These are phyloP conservation scores for Acer yangbiense DNA, from an alignment of 345 rosid species.

Conservation along the genomic window DNA sequence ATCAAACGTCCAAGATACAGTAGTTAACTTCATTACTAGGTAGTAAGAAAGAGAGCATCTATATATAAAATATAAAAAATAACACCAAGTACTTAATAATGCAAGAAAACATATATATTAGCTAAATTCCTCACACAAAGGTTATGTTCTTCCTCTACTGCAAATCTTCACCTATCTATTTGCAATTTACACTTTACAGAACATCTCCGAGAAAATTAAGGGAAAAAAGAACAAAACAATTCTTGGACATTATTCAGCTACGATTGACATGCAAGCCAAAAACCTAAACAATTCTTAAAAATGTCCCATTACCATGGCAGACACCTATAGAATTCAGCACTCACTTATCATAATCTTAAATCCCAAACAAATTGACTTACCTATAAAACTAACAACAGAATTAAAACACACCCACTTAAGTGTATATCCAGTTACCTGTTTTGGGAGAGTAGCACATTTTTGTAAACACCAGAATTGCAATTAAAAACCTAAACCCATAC, in stretches of 20 bases:
- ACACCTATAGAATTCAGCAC: neutral
- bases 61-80: neutral
- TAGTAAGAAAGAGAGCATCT: neutral
- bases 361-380: neutral
- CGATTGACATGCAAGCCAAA: neutral
- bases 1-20: neutral
- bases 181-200: too few relatives aligned
- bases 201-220: neutral
- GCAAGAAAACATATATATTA: neutral
- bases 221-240: neutral
- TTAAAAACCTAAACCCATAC: neutral
- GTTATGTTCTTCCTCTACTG: too few relatives aligned
- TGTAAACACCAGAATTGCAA: neutral
- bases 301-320: neutral
- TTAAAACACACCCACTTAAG: neutral
- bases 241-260: neutral
- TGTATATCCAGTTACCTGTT: neutral
- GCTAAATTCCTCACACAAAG: neutral
- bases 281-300: neutral
- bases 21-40: neutral
- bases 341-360: neutral
- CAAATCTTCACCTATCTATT: too few relatives aligned
- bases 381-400: neutral
- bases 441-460: neutral
- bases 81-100: neutral